Conservation (phyloP, 176 grass and related monocot species). For the Aegilops sharonensis region DNA sequence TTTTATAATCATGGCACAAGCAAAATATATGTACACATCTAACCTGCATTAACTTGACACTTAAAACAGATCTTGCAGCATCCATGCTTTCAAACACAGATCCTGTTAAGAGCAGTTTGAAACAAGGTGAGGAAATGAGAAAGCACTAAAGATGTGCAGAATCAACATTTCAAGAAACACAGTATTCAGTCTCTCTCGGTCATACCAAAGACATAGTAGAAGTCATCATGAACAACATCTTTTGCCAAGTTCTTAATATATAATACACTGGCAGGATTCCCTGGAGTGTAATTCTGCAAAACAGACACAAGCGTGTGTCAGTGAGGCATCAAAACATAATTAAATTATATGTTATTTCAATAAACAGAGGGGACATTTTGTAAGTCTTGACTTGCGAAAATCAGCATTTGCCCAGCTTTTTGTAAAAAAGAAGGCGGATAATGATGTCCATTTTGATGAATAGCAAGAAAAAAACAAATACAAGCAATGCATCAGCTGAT, state of each 20-base stretch:
- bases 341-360: background rate
- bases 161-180: constrained; percentile 21
- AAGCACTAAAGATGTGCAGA: constrained; percentile 3
- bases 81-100: constrained; percentile 74
- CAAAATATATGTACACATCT: constrained; percentile 19
- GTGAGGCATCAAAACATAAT: constrained; percentile 4
- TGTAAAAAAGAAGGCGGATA: background rate
- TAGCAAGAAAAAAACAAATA: background rate
- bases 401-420: background rate
- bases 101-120: constrained; percentile 39
- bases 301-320: background rate
- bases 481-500: background rate
- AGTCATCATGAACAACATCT: constrained; percentile 83
- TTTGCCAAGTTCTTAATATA: constrained; percentile 98
- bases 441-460: background rate
- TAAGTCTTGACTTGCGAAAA: background rate
- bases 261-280: constrained; percentile 75
- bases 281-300: constrained; percentile 78
- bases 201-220: constrained; percentile 91
- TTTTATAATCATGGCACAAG: background rate
- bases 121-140: background rate
- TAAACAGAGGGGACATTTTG: background rate
- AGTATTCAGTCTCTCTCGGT: background rate
- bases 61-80: constrained; percentile 53
- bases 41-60: constrained; percentile 94